phyloP scores from a whole-genome alignment of 345 rosid genomes.

The Euphorbia peplus region DNA sequence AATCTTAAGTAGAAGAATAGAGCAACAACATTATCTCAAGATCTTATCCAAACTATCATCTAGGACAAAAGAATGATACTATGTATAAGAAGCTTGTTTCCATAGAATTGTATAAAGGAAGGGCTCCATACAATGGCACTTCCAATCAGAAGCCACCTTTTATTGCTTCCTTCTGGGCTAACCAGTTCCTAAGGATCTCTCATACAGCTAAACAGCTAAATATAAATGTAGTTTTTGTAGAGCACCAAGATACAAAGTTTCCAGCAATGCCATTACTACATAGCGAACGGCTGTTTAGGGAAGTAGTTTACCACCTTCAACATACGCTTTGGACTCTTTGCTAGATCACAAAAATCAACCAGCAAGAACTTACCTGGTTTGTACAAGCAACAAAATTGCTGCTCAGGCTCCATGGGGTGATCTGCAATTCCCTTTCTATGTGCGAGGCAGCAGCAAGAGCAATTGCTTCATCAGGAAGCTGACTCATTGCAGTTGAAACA shows the following conservation, averaged over 20 bases:
- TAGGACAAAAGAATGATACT: not conserved
- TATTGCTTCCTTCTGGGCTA: not conserved
- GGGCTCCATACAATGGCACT: not conserved
- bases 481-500: slow-evolving; percentile 81
- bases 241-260: not conserved
- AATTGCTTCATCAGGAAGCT: slow-evolving; percentile 91
- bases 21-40: not conserved
- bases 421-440: slow-evolving; percentile 92
- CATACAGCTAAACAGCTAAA: slow-evolving; percentile 7
- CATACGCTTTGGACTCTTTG: not conserved
- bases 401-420: slow-evolving; percentile 95
- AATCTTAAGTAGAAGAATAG: not conserved
- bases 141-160: not conserved
- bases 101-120: not conserved
- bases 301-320: not conserved
- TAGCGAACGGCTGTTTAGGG: too few relatives aligned
- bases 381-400: slow-evolving; percentile 92
- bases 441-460: slow-evolving; percentile 97
- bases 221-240: not conserved
- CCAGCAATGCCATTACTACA: not conserved
- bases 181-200: not conserved
- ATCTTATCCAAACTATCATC: not conserved
- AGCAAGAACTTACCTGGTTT: slow-evolving; percentile 61
- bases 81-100: not conserved
- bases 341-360: slow-evolving; percentile 12